A percentile compares a stretch with the other conserved stretches of the same genome.
Evolutionary conservation across 768 basidiomycete genomes (phyloP).

Genomic region (Tulasnella sp.): DNA sequence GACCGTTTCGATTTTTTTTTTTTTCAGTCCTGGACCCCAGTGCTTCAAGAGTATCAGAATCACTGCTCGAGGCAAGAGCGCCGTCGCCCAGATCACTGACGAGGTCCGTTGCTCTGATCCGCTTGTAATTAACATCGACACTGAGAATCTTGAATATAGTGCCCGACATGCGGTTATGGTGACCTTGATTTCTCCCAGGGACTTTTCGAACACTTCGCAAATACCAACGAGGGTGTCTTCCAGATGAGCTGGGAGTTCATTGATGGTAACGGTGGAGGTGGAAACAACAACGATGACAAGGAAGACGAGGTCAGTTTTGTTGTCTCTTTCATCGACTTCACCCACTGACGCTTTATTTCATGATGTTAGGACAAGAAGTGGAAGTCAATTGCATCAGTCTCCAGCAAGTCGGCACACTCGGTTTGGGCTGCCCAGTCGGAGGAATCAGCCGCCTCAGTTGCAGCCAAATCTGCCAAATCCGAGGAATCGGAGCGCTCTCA

Average conservation of each 20-base stretch:
- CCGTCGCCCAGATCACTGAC: slow-evolving; percentile 19
- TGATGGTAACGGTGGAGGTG: background rate
- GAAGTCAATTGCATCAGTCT: too few species aligned
- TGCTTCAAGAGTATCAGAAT: slow-evolving; percentile 23
- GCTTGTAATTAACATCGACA: background rate
- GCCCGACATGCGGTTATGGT: slow-evolving; percentile 16
- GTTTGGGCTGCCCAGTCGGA: too few species aligned
- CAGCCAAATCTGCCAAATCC: too few species aligned
- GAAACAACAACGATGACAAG: background rate
- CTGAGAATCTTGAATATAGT: background rate
- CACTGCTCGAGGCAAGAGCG: slow-evolving; percentile 17
- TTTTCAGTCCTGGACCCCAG: slow-evolving; percentile 11
- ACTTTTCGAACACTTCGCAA: slow-evolving; percentile 21
- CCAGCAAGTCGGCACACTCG: too few species aligned
- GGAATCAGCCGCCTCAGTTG: too few species aligned
- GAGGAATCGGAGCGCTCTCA: too few species aligned
- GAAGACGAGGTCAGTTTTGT: background rate
- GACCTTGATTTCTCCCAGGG: slow-evolving; percentile 21
- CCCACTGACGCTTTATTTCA: too few species aligned
- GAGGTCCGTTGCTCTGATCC: slow-evolving; percentile 7
- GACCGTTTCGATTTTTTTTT: background rate
- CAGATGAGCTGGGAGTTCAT: slow-evolving; percentile 10
- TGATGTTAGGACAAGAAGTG: too few species aligned
- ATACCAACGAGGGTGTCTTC: slow-evolving; percentile 10
- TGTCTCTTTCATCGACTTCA: background rate